Base-by-base conservation (phyloP, 495 filamentous ascomycete genomes). In the Amniculicola lignicola region DNA sequence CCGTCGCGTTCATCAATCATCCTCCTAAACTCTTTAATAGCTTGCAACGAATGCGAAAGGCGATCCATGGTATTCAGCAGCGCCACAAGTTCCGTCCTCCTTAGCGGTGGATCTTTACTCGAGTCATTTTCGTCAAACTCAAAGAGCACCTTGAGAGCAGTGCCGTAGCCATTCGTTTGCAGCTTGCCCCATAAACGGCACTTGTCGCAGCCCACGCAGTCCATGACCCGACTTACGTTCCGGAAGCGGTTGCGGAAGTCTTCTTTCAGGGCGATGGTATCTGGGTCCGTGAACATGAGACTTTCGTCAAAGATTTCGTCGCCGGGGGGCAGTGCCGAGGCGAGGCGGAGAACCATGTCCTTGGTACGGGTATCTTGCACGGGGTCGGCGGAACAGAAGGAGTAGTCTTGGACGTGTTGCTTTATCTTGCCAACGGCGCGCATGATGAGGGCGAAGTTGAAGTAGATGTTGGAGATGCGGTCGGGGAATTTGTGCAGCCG, bases 201-300 rank as follows among this genome's bases (percentile, higher is more conserved):
- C 74, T 98, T 98, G 74, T 98, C 93, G 71, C 93, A 98, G 18
- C 93, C 93, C 14, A 97, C 93, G 69, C 93, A 98, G 72, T 98
- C 93, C 93, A 98, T 98, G 62, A 97, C 74, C 18, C 93, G 82
- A 61, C 86, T 90, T 47, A 98, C 89, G 61, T 98, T 98, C 60
- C 93, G 81, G 80, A 98, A 97, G 12, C 93, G 88, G 67, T 94
- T 92, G 62, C 89, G 86, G 79, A 98, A 98, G 67, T 98, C 93
- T 68, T 97, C 94, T 68, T 96, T 97, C 31, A 97, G 76, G 2
- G 77, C 58, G 29, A 71, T 78, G 9, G 77, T 78, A 60, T 80
- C 78, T 27, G 83, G 86, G 54, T 86, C 81, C 53, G 83, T 82
- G 72, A 98, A 98, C 93, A 98, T 97, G 47, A 89, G 73, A 60